phyloP scores from a whole-genome alignment of 1,284 basidiomycete genomes.

The Ganoderma lucidum region DNA sequence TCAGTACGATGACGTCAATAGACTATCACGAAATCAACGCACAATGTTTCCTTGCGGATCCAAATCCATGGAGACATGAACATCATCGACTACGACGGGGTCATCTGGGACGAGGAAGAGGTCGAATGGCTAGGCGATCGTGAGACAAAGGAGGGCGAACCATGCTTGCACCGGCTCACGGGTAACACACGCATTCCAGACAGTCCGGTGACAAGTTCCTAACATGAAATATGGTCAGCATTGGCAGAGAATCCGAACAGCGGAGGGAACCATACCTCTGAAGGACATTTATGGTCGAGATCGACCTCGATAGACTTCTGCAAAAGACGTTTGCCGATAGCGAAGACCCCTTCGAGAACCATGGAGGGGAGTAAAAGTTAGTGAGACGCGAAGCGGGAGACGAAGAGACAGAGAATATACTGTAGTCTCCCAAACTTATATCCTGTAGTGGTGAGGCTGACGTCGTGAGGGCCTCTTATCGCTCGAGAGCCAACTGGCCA shows the following conservation, averaged over 20 bases:
- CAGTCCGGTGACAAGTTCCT: background rate
- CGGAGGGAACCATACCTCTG: background rate
- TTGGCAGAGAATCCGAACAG: background rate
- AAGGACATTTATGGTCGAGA: background rate
- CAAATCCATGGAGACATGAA: constrained; percentile 4
- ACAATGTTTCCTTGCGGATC: background rate
- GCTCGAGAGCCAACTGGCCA: background rate
- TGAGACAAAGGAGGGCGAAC: background rate
- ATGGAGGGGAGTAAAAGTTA: background rate
- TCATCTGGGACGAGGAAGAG: background rate
- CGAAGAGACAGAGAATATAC: background rate
- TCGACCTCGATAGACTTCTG: background rate
- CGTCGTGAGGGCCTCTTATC: background rate
- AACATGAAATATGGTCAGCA: background rate
- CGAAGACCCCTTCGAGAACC: background rate
- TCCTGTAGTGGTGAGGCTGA: background rate
- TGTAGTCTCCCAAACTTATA: background rate
- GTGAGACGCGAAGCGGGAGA: background rate
- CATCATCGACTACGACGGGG: background rate
- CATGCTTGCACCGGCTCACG: background rate
- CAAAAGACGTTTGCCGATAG: background rate
- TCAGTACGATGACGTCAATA: background rate
- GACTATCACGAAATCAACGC: background rate
- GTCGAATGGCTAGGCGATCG: background rate
- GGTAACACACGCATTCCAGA: background rate